Conservation (phyloP, 192 early-diverging fungal species). For the Bifiguratus adelaidae region DNA sequence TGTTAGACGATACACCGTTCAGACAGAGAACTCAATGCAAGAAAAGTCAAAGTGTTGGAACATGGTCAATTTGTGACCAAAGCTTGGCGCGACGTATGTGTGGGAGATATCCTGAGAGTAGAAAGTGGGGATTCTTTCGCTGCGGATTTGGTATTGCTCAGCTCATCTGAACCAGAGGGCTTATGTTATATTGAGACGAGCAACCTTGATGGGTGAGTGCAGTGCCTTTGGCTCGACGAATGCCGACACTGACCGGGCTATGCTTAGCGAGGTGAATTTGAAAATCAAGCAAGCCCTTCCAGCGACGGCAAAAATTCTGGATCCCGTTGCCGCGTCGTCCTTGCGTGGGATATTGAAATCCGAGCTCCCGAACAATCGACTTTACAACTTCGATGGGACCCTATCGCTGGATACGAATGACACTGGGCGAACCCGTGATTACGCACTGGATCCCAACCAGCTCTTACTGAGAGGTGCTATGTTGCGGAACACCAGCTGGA, state of each 20-base stretch:
- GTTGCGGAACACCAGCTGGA: slow-evolving; percentile 89
- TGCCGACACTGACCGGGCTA: not conserved
- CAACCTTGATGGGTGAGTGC: slow-evolving; percentile 82
- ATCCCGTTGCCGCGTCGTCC: slow-evolving; percentile 52
- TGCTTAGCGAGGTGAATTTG: slow-evolving; percentile 83
- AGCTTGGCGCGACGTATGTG: slow-evolving; percentile 70
- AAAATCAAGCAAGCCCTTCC: slow-evolving; percentile 92
- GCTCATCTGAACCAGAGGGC: slow-evolving; percentile 90
- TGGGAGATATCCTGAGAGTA: slow-evolving; percentile 89
- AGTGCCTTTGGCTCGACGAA: not conserved
- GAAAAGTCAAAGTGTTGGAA: slow-evolving; percentile 44
- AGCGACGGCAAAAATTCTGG: slow-evolving; percentile 68
- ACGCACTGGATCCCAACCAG: slow-evolving; percentile 84
- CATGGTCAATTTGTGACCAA: slow-evolving; percentile 61
- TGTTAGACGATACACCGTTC: slow-evolving; percentile 63
- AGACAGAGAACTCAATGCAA: slow-evolving; percentile 63
- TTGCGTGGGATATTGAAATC: slow-evolving; percentile 72
- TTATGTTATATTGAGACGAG: slow-evolving; percentile 97
- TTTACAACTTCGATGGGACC: slow-evolving; percentile 93
- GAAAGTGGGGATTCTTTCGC: slow-evolving; percentile 85
- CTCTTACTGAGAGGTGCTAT: slow-evolving; percentile 90
- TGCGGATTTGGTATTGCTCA: slow-evolving; percentile 84
- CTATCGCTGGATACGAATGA: slow-evolving; percentile 36
- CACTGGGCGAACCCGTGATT: slow-evolving; percentile 42
- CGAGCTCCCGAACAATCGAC: slow-evolving; percentile 88